Base-by-base conservation (phyloP, 208 protist species). In the Crithidia sp. region DNA sequence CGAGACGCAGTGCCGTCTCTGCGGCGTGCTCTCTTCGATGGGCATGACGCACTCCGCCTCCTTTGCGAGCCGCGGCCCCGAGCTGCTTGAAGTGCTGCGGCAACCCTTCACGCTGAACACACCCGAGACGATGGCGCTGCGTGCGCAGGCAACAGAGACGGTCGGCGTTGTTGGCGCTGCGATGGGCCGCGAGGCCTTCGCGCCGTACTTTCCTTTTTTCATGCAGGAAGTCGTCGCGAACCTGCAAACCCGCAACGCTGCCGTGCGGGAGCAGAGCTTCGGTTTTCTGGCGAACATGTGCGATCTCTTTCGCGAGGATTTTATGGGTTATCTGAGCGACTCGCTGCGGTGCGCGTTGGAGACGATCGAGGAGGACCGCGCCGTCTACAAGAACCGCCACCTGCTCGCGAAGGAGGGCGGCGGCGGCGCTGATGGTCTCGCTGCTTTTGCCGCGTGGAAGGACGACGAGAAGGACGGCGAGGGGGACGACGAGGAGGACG, bases 201-300 rank as follows among this genome's bases (percentile, higher is more conserved):
- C 78, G 47, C 81, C 86, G 6, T 88, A 90, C 81, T 77, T 95
- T 4, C 70, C 83, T 0, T 85, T 88, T 58, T 93, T 95, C 41
- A 91, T 95, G 81, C 70, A 68, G 52, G 73, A 89, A 47, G 79
- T 94, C 19, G 84, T 83, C 37, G 77, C 88, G 60, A 92, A 91
- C 63, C 70, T 95, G 47, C 66, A 63, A 36, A 83, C 82, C 9
- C 79, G 81, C 44, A 69, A 83, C 65, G 80, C 88, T 10, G 78
- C 79, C 28, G 64, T 97, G 67, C 89, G 87, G 13, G 93, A 95
- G 81, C 80, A 95, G 65, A 89, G 82, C 65, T 97, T 97, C 71
- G 90, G 90, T 19, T 95, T 97, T 74, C 54, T 92, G 28, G 79
- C 86, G 19, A 95, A 95, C 67, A 82, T 95, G 57, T 95, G 88